Evolutionary conservation across 179 eudicot species (phyloP), one percentile per base, ranked within the genome.

Genomic region (Beta macrorhiza): DNA sequence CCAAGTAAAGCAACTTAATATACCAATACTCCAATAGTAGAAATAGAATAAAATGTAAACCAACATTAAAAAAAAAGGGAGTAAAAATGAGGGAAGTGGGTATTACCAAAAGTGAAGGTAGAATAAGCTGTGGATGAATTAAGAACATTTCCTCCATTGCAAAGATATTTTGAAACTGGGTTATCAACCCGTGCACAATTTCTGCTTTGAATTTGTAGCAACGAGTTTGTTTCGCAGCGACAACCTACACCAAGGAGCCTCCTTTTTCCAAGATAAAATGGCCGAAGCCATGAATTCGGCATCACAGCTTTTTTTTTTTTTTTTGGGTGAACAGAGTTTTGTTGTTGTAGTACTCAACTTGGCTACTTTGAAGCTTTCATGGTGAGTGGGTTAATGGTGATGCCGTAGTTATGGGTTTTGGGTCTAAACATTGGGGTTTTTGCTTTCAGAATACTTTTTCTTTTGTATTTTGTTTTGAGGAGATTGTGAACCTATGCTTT

Each of bases 221-320:
- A 42, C 7, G 45, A 74, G 47, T 11, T 74, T 55, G 83, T 17
- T 73, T 78, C 72, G 81, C 7, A 7, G 44, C 65, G 62, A 75
- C 76, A 74, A 55, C 25, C 5, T 15, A 49, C 56, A 22, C 72
- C 51, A 76, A 74, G 57, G 58, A 55, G 68, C 76, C 79, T 77
- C 78, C 84, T 83, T 80, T 76, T 79, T 58, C 16, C 22, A 70
- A 63, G 45, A 73, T 71, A 77, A 64, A 83, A 11, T 67, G 74
- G 63, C 12, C 85, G 72, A 59, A 80, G 74, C 85, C 83, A 80
- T 77, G 77, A 83, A 85, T 73, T 80, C 20, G 56, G 79, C 85
- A 85, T 85, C 74, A 68, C 85, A 69, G 32, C 47, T 29, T 29
- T 29, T 13, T 61, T 16, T n/a, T n/a, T n/a, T 7, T 8, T n/a